Base-by-base conservation (phyloP, 2,329 filamentous ascomycete genomes). In the Talaromyces sp. region DNA sequence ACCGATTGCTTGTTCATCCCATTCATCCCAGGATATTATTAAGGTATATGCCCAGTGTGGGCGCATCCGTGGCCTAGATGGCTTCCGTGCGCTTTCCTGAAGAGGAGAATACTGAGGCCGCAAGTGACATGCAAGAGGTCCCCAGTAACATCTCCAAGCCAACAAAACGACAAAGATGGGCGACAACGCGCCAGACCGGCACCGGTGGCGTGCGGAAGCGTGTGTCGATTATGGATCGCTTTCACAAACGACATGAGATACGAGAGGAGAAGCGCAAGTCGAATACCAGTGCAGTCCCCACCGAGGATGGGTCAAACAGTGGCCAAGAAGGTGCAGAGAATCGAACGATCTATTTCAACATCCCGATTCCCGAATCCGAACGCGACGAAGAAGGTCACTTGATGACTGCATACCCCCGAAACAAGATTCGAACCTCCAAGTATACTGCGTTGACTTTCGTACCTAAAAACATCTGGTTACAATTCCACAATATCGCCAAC, bases 401-500 rank as follows among this genome's bases (percentile, higher is more conserved):
- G 2, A 71, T 79, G 49, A 80, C 83, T 52, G 78, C 83, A 19
- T 99, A 88, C 72, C 82, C 89, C 44, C 83, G 93, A 62, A 99
- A 99, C 80, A 99, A 99, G 81, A 96, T 99, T 71, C 84, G 95
- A 64, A 99, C 94, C 3, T 90, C 94, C 54, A 99, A 97, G 76
- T 99, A 99, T 74, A 99, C 94, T 7, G 88, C 95, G 8, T 75
- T 99, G 58, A 96, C 90, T 55, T 99, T 99, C 75, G 74, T 99
- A 24, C 94, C 94, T 13, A 97, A 97, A 78, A 97, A 99, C 75
- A 70, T 99, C 68, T 99, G 88, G 86, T 90, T 96, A 61, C 95
- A 99, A 74, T 97, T 99, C 70, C 93, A 99, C 76, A 97, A 97
- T 69, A 88, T 99, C 66, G 94, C 94, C 69, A 99, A 99, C 73